Evolutionary conservation across 805 yeast genomes (phyloP).

Genomic region (Zygosaccharomyces gambellarensis): DNA sequence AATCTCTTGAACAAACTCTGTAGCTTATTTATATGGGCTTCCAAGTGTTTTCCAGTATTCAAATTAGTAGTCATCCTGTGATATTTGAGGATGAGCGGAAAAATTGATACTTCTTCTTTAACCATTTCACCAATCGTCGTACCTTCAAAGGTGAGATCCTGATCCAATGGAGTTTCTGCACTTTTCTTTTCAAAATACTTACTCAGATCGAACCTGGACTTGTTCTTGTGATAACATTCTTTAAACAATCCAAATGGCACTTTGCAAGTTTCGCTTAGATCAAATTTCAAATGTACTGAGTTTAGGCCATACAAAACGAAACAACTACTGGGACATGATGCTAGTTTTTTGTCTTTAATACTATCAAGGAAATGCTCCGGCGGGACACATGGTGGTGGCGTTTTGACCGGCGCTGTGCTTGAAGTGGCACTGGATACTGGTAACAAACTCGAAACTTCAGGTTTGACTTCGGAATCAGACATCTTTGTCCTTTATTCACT

Average conservation of each 20-base stretch:
- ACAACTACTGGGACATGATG: slow-evolving; percentile 11
- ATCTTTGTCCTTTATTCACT: neutral
- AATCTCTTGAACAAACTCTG: slow-evolving; percentile 11
- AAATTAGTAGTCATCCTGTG: slow-evolving; percentile 5
- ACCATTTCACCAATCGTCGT: slow-evolving; percentile 5
- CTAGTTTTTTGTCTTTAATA: slow-evolving; percentile 8
- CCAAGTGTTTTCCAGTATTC: slow-evolving; percentile 7
- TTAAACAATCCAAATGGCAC: slow-evolving; percentile 12
- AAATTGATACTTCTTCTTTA: slow-evolving; percentile 9
- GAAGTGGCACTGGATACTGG: neutral
- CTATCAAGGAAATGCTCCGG: slow-evolving; percentile 12
- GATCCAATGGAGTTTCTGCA: slow-evolving; percentile 3
- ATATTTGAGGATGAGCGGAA: slow-evolving; percentile 12
- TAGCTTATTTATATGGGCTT: slow-evolving; percentile 12
- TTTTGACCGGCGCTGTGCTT: neutral
- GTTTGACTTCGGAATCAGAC: slow-evolving; percentile 1
- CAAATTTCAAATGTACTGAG: slow-evolving; percentile 3
- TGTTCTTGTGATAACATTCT: slow-evolving; percentile 11
- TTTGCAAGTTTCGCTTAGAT: neutral
- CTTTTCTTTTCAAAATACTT: slow-evolving; percentile 6
- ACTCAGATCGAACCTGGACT: slow-evolving; percentile 4
- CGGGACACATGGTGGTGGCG: slow-evolving; percentile 8
- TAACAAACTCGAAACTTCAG: neutral
- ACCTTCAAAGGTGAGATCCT: slow-evolving; percentile 11
- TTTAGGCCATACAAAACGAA: slow-evolving; percentile 15